A percentile compares a stretch with the other conserved stretches of the same genome.
Evolutionary conservation across 208 protist genomes (phyloP).

Genomic region (Naegleria fowleri): DNA sequence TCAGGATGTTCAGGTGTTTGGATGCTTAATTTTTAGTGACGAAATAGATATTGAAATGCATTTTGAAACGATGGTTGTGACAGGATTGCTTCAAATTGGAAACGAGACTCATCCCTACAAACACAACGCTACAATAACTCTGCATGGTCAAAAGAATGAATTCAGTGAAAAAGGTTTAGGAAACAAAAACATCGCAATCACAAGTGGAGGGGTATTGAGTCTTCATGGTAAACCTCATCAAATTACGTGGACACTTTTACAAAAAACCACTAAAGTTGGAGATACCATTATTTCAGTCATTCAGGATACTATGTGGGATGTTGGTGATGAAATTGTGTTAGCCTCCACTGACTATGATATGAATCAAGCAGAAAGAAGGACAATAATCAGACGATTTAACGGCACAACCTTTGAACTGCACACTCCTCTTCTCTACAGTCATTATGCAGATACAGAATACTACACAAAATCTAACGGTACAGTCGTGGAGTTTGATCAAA

Average conservation of each 20-base stretch:
- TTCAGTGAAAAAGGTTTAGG: conserved; percentile 31
- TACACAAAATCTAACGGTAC: not conserved
- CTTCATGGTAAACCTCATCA: conserved; percentile 36
- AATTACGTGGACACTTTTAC: conserved; percentile 39
- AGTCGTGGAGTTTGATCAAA: conserved; percentile 12
- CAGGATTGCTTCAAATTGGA: conserved; percentile 40
- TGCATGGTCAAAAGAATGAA: conserved; percentile 40
- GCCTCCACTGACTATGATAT: conserved; percentile 35
- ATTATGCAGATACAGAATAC: not conserved
- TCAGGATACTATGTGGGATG: conserved; percentile 44
- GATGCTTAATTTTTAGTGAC: conserved; percentile 34
- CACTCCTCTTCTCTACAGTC: not conserved
- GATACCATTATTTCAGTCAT: not conserved
- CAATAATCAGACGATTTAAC: conserved; percentile 37
- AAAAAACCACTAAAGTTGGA: conserved; percentile 9
- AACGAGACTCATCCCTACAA: conserved; percentile 40
- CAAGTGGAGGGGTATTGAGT: conserved; percentile 29
- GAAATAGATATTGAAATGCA: not conserved
- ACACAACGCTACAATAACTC: conserved; percentile 45
- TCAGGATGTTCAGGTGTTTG: conserved; percentile 31
- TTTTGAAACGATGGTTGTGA: conserved; percentile 40
- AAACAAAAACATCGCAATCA: conserved; percentile 36
- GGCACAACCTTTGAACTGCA: not conserved
- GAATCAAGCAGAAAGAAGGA: conserved; percentile 46
- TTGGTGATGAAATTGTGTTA: conserved; percentile 53